A percentile compares a stretch with the other conserved stretches of the same genome.
These are phyloP conservation scores for Hypocrella siamensis DNA, from an alignment of 2,329 filamentous ascomycete genomes.

Conservation along the genomic window DNA sequence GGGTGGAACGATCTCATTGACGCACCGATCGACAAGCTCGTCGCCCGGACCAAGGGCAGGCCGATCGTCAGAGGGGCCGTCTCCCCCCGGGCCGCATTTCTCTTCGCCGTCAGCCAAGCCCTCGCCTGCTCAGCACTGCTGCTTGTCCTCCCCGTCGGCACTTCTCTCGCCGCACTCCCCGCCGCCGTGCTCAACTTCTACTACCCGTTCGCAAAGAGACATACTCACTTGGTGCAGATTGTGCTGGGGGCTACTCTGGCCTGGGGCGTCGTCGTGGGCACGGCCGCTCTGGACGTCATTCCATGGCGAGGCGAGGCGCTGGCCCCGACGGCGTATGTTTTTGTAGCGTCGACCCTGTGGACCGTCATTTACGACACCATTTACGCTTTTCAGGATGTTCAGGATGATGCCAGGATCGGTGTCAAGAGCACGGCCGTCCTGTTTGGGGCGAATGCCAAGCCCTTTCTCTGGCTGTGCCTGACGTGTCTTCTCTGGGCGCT, in stretches of 20 bases:
- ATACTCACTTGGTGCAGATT: constrained; percentile 18
- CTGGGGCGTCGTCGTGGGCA: constrained; percentile 15
- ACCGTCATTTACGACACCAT: constrained; percentile 19
- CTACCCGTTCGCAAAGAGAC: constrained; percentile 20
- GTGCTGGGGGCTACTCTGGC: constrained; percentile 18
- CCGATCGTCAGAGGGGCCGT: constrained; percentile 19
- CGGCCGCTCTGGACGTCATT: constrained; percentile 10
- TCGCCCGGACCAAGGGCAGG: constrained; percentile 14
- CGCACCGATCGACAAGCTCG: constrained; percentile 14
- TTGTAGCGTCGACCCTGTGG: constrained; percentile 15
- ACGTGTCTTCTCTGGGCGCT: background rate
- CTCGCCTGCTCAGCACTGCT: constrained; percentile 7
- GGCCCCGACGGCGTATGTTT: constrained; percentile 10
- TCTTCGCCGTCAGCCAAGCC: constrained; percentile 14
- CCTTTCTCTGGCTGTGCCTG: background rate
- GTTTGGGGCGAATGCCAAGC: background rate
- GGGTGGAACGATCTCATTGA: constrained; percentile 21
- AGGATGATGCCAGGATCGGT: constrained; percentile 16
- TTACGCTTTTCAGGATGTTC: constrained; percentile 18
- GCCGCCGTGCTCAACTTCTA: constrained; percentile 13
- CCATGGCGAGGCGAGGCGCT: constrained; percentile 7
- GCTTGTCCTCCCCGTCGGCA: constrained; percentile 8
- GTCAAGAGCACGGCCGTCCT: constrained; percentile 17
- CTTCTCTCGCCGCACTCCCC: constrained; percentile 11
- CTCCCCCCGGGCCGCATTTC: constrained; percentile 10